A percentile compares a stretch with the other conserved stretches of the same genome.
phyloP scores from a whole-genome alignment of 2,329 filamentous ascomycete genomes.

The Botrytis medusae region DNA sequence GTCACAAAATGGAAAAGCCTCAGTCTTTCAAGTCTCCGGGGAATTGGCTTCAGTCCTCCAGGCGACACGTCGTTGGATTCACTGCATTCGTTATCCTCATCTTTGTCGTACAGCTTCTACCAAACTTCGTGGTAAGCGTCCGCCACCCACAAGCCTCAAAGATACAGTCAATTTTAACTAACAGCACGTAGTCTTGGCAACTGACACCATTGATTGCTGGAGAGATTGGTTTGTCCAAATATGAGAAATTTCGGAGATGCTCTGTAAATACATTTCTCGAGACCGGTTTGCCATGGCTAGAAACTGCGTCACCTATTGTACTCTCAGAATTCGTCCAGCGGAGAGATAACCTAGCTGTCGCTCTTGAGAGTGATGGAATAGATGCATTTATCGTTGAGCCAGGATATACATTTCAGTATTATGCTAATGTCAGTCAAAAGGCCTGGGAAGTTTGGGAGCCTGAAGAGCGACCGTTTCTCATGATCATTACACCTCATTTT shows the following conservation, averaged over 20 bases:
- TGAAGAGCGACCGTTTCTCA: conserved; percentile 62
- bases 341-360: conserved; percentile 55
- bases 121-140: background rate
- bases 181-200: background rate
- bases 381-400: conserved; percentile 64
- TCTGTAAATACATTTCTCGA: background rate
- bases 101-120: background rate
- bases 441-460: conserved; percentile 67
- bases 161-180: background rate
- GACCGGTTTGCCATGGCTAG: conserved; percentile 4
- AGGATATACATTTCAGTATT: conserved; percentile 64
- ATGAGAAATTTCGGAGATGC: background rate
- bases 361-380: conserved; percentile 50
- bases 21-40: background rate
- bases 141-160: background rate
- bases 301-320: background rate
- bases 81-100: background rate
- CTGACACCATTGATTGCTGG: background rate
- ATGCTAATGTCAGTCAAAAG: conserved; percentile 59
- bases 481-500: conserved; percentile 54
- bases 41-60: background rate
- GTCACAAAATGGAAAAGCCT: background rate
- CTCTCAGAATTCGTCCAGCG: conserved; percentile 43
- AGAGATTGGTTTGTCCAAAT: background rate
- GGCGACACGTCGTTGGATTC: background rate